A percentile compares a stretch with the other conserved stretches of the same genome.
Evolutionary conservation across 768 basidiomycete genomes (phyloP).

Genomic region (Boletales sp.): DNA sequence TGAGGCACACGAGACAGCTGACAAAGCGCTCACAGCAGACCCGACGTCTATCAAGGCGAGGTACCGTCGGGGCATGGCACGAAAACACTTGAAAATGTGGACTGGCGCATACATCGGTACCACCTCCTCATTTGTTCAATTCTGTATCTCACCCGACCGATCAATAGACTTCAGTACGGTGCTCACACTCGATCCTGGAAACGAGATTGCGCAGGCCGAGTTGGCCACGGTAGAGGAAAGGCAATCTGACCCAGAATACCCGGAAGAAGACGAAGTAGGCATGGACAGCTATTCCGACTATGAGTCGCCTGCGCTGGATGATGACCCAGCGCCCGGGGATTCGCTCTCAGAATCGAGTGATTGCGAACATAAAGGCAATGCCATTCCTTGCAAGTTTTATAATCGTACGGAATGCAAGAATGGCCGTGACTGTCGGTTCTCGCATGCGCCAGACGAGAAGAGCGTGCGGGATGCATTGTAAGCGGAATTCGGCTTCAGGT

Average conservation of each 20-base stretch:
- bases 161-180: constrained; percentile 27
- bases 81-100: constrained; percentile 24
- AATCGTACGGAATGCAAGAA: constrained; percentile 50
- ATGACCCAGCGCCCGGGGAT: constrained; percentile 35
- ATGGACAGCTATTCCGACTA: constrained; percentile 9
- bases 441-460: constrained; percentile 52
- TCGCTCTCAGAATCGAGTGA: constrained; percentile 54
- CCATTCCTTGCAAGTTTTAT: constrained; percentile 52
- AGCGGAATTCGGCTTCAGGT: constrained; percentile 18
- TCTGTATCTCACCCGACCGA: neutral
- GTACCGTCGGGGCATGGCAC: constrained; percentile 33
- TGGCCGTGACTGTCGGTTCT: constrained; percentile 42
- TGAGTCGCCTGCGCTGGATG: constrained; percentile 11
- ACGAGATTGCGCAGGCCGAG: constrained; percentile 15
- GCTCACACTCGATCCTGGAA: constrained; percentile 25
- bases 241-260: neutral
- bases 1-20: constrained; percentile 29
- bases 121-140: neutral
- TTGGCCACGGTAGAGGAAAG: constrained; percentile 8
- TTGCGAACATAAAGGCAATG: constrained; percentile 48
- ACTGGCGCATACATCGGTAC: constrained; percentile 23
- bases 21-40: constrained; percentile 25
- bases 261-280: neutral
- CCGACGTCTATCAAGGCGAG: constrained; percentile 33
- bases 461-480: constrained; percentile 55